Base-by-base conservation (phyloP, 257 asterid genomes). In the Fraxinus americana region DNA sequence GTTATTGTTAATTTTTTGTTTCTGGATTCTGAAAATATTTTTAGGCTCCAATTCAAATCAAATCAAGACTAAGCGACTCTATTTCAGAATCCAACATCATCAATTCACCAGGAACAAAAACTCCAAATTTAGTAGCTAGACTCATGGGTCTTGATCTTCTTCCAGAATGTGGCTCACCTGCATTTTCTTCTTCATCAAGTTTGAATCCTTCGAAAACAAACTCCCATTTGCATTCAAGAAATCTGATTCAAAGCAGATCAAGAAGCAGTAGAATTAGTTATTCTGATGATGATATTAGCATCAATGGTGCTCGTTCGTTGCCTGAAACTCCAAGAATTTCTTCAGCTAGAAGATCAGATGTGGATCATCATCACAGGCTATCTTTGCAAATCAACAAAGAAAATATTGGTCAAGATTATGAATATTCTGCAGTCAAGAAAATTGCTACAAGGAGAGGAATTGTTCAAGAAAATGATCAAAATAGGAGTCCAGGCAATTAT, bases 101-200 rank as follows among this genome's bases (percentile, higher is more conserved):
- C 63, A 74, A 70, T 45, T 85, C 97, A 19, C 90, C 97, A 1
- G 91, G 89, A 66, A 74, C 89, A 52, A 91, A 86, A 82, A 90
- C 99, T 0, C 99, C 99, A 17, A 91, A 81, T 45, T 87, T 94
- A 0, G 98, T 94, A 29, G 99, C 99, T n/a, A 90, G 98, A 79
- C 90, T 94, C 0, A 94, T 94, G 99, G 99, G 99, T 14, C 92
- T 94, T 11, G 98, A 92, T 81, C 83, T 90, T 17, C 93, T 94
- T 19, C 97, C 98, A 17, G 91, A 91, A 32, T 66, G 63, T 67
- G 80, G 16, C 77, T 86, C 94, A 4, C 91, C 97, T 17, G 77
- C 89, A 1, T 72, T 73, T 12, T 72, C 77, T 25, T 81, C 89
- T 7, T 75, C 79, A 7, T 71, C 77, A 12, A 38, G 35, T 35